Evolutionary conservation across 208 protist genomes (phyloP).

Genomic region (Leptomonas pyrrhocoris): DNA sequence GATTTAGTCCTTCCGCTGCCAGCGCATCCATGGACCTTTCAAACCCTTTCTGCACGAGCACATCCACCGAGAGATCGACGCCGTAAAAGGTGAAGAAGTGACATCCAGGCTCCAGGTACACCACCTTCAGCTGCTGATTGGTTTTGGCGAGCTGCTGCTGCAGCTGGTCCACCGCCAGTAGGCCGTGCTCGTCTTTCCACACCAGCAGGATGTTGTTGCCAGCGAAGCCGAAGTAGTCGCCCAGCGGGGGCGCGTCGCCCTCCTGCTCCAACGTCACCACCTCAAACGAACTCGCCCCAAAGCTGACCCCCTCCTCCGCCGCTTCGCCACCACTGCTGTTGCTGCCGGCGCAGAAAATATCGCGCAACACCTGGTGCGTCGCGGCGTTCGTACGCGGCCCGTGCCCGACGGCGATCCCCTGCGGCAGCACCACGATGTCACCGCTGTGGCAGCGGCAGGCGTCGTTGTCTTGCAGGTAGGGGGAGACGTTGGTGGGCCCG

Average conservation of each 20-base stretch:
- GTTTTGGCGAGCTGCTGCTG: constrained; percentile 56
- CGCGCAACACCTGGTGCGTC: constrained; percentile 75
- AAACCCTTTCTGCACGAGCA: constrained; percentile 90
- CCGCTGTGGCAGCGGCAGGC: constrained; percentile 85
- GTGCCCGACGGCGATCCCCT: constrained; percentile 85
- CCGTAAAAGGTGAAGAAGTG: constrained; percentile 92
- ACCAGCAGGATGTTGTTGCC: constrained; percentile 87
- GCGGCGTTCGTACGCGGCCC: constrained; percentile 87
- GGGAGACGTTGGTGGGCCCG: constrained; percentile 71
- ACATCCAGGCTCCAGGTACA: constrained; percentile 92
- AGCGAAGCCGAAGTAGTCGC: constrained; percentile 93
- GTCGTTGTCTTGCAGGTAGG: constrained; percentile 86
- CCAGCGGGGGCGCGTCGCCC: constrained; percentile 87
- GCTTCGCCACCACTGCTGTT: neutral
- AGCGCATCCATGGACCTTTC: constrained; percentile 91
- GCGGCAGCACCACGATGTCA: constrained; percentile 86
- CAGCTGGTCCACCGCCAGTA: constrained; percentile 91
- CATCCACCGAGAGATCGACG: constrained; percentile 79
- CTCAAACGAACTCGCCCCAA: constrained; percentile 45
- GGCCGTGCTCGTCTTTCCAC: constrained; percentile 92
- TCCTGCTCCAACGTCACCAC: constrained; percentile 91
- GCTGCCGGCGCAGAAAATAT: constrained; percentile 48
- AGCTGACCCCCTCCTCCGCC: constrained; percentile 2
- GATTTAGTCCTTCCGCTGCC: constrained; percentile 84
- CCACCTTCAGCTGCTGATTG: constrained; percentile 35